Conservation (phyloP, 768 basidiomycete genomes). For the Infundibulicybe gibba region DNA sequence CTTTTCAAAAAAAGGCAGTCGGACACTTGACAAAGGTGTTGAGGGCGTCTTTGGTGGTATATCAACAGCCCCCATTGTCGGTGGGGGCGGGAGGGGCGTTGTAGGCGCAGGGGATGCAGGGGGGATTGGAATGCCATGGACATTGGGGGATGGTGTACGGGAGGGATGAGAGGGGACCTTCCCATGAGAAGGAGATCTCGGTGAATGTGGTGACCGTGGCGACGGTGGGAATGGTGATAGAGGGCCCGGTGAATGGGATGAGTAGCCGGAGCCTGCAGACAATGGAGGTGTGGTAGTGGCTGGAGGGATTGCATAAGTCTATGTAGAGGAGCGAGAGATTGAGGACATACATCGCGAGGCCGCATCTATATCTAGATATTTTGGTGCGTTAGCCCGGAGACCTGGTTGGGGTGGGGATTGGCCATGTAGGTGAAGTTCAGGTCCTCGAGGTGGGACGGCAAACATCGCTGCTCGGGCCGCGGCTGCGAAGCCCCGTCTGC, state of each 20-base stretch:
- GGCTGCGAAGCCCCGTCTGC: conserved; percentile 79
- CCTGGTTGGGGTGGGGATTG: conserved; percentile 7
- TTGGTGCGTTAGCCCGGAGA: conserved; percentile 33
- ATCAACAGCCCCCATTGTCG: conserved; percentile 5
- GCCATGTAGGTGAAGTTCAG: conserved; percentile 9
- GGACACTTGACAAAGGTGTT: conserved; percentile 24
- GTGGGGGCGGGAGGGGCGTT: conserved; percentile 12
- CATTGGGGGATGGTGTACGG: conserved; percentile 20
- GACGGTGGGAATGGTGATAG: conserved; percentile 36
- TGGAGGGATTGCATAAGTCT: conserved; percentile 8
- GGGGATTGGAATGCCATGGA: conserved; percentile 9
- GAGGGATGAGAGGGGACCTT: no score
- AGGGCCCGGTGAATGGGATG: conserved; percentile 39
- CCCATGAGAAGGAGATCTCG: conserved; percentile 4
- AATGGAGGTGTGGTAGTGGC: conserved; percentile 41
- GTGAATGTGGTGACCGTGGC: conserved; percentile 17
- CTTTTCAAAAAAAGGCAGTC: conserved; percentile 58
- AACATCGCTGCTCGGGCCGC: conserved; percentile 55
- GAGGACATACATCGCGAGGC: conserved; percentile 34
- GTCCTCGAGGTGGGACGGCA: conserved; percentile 10
- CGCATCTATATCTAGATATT: conserved; percentile 44
- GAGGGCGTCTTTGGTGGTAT: conserved; percentile 9
- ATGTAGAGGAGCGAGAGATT: conserved; percentile 12
- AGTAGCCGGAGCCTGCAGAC: conserved; percentile 42
- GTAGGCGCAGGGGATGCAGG: conserved; percentile 2